A percentile compares a stretch with the other conserved stretches of the same genome.
Conservation (phyloP, 495 filamentous ascomycete species). For the Rhypophila decipiens region DNA sequence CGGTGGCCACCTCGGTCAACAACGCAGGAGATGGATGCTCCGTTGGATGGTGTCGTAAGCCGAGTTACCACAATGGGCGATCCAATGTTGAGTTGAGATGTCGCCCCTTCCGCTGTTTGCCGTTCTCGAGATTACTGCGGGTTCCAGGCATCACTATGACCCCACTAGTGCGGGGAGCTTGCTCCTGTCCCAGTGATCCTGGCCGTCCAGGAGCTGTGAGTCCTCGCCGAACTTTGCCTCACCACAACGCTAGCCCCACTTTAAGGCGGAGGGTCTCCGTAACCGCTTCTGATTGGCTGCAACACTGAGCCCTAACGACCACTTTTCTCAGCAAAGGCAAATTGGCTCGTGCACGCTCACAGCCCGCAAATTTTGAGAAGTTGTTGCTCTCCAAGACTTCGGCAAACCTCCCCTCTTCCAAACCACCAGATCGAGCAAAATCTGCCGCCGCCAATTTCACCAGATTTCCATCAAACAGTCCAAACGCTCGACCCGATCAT, state of each 20-base stretch:
- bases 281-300: conserved; percentile 18
- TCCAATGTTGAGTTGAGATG: no score
- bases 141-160: no score
- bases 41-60: no score
- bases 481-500: conserved; percentile 38
- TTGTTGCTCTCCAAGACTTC: conserved; percentile 21
- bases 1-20: no score
- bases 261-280: conserved; percentile 7
- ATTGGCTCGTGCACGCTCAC: conserved; percentile 24
- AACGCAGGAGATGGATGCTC: no score
- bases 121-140: no score
- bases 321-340: conserved; percentile 16
- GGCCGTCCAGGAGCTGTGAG: no score
- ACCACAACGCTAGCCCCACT: conserved; percentile 8
- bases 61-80: no score
- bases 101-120: no score
- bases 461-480: conserved; percentile 42
- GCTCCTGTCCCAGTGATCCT: no score
- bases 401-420: conserved; percentile 26
- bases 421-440: conserved; percentile 36
- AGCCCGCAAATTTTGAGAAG: conserved; percentile 30
- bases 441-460: conserved; percentile 35
- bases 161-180: no score
- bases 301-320: conserved; percentile 24
- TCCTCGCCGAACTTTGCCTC: no score